phyloP scores from a whole-genome alignment of 176 grass and related monocot genomes.

The Avena eriantha region DNA sequence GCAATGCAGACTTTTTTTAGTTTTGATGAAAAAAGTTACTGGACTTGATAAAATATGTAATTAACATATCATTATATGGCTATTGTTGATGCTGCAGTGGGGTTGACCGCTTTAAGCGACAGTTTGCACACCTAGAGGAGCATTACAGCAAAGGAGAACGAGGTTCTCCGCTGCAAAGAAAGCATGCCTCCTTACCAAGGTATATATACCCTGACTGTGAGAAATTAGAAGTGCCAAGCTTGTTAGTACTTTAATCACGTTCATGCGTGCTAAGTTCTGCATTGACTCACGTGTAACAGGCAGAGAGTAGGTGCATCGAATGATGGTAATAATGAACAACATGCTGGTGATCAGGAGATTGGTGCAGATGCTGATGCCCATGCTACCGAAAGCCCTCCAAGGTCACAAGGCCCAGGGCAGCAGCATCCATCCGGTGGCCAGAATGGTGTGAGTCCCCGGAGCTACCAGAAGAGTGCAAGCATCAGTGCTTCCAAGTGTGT shows the following conservation, averaged over 20 bases:
- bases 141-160: conserved; percentile 95
- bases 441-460: conserved; percentile 49
- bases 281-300: conserved; percentile 53
- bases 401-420: conserved; percentile 44
- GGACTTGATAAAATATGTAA: conserved; percentile 3
- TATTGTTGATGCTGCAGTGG: conserved; percentile 62
- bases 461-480: conserved; percentile 90
- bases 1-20: neutral
- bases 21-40: neutral
- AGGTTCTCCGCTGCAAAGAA: conserved; percentile 87
- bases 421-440: conserved; percentile 35
- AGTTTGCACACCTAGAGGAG: conserved; percentile 99
- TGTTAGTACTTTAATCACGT: conserved; percentile 3
- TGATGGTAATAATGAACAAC: conserved; percentile 55
- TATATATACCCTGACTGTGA: conserved; percentile 35
- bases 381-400: conserved; percentile 63
- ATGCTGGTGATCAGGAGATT: conserved; percentile 62
- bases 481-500: conserved; percentile 97
- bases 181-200: conserved; percentile 97
- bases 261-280: conserved; percentile 30
- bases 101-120: conserved; percentile 93
- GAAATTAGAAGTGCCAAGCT: conserved; percentile 10
- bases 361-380: conserved; percentile 58
- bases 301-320: conserved; percentile 82
- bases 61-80: neutral